A percentile compares a stretch with the other conserved stretches of the same genome.
These are phyloP conservation scores for Botryotinia calthae DNA, from an alignment of 2,329 filamentous ascomycete species.

Conservation along the genomic window DNA sequence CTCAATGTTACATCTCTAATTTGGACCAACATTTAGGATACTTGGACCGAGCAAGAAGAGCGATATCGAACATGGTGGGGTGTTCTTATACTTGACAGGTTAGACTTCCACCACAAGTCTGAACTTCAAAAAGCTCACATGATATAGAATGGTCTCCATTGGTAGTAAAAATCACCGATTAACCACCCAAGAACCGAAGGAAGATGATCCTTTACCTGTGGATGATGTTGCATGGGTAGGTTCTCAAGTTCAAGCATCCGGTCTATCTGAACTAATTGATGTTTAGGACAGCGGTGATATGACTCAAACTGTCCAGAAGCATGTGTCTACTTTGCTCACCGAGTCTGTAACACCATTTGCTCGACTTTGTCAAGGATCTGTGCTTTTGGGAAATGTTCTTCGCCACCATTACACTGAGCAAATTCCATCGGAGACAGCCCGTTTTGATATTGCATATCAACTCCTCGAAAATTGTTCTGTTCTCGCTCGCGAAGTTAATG, in stretches of 20 bases:
- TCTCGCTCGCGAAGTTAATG: constrained; percentile 31
- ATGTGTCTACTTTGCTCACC: constrained; percentile 42
- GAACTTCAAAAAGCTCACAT: constrained; percentile 20
- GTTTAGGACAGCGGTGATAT: constrained; percentile 42
- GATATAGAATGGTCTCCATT: constrained; percentile 34
- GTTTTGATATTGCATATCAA: constrained; percentile 30
- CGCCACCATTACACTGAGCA: constrained; percentile 35
- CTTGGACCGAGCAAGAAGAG: constrained; percentile 50
- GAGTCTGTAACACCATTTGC: constrained; percentile 50
- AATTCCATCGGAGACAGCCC: constrained; percentile 27
- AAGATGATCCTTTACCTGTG: constrained; percentile 30
- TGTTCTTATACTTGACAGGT: constrained; percentile 47
- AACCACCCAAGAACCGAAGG: constrained; percentile 35
- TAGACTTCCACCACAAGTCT: not conserved
- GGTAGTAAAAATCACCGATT: constrained; percentile 35
- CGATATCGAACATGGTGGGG: constrained; percentile 49
- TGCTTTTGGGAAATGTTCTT: constrained; percentile 41
- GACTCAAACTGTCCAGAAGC: constrained; percentile 32
- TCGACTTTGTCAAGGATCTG: constrained; percentile 46
- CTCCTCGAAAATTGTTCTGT: constrained; percentile 33
- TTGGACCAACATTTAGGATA: constrained; percentile 35
- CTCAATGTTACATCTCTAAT: not conserved
- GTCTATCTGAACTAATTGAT: constrained; percentile 11
- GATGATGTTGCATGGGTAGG: constrained; percentile 44
- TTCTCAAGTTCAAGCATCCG: not conserved